phyloP scores from a whole-genome alignment of 2,329 filamentous ascomycete species.

The Xylogone sp. region DNA sequence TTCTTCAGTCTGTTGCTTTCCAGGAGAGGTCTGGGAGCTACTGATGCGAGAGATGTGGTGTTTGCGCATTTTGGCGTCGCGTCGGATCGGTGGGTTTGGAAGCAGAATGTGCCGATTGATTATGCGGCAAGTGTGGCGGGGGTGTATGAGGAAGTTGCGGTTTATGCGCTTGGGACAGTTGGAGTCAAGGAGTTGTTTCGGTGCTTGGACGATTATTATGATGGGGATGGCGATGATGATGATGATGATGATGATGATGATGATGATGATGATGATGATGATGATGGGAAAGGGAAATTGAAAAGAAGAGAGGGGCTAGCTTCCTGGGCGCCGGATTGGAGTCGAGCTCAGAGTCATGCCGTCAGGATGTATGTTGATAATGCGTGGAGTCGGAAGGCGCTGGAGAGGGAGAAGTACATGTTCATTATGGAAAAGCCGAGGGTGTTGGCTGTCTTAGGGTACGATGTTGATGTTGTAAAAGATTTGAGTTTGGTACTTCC shows the following conservation, averaged over 20 bases:
- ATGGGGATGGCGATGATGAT: neutral
- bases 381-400: neutral
- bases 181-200: neutral
- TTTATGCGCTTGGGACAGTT: neutral
- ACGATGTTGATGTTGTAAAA: neutral
- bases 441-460: neutral
- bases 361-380: neutral
- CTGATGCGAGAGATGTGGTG: conserved; percentile 1
- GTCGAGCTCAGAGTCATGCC: neutral
- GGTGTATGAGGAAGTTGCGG: neutral
- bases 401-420: neutral
- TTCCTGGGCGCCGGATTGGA: conserved; percentile 7
- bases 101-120: neutral
- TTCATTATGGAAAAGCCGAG: neutral
- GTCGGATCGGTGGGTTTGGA: neutral
- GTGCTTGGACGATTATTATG: neutral
- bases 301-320: neutral
- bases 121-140: neutral
- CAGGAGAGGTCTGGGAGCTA: conserved; percentile 2
- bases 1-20: neutral
- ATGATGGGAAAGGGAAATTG: neutral
- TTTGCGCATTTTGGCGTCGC: conserved; percentile 1
- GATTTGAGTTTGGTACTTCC: neutral
- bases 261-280: neutral
- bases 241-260: neutral